Conservation (phyloP, 2,329 filamentous ascomycete species). For the Penicillium brasilianum region DNA sequence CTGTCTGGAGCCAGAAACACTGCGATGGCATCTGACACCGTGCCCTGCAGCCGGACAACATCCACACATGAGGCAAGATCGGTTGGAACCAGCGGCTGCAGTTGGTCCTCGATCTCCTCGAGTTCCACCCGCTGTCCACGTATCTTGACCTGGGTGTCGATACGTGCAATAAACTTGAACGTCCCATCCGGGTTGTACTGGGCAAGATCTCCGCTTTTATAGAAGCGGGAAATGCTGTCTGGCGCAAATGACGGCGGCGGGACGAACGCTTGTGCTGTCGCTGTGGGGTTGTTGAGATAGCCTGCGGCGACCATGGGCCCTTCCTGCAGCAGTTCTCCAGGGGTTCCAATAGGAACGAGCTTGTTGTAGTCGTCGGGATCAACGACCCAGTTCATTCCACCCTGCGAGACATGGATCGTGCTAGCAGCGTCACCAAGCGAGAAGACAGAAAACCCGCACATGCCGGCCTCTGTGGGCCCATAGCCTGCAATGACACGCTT, state of each 20-base stretch:
- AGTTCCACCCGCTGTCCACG: constrained; percentile 37
- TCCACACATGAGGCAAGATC: not conserved
- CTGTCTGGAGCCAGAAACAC: too few species aligned
- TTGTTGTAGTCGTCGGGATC: not conserved
- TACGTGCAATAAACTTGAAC: constrained; percentile 30
- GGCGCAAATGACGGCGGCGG: not conserved
- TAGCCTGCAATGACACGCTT: not conserved
- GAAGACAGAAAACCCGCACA: constrained; percentile 1
- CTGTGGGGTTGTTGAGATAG: not conserved
- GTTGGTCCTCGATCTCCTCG: constrained; percentile 34
- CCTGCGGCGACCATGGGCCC: not conserved
- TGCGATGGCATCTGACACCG: too few species aligned
- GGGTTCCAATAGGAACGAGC: not conserved
- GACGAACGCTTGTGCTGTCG: not conserved
- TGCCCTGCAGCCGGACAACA: not conserved
- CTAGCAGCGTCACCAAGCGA: not conserved
- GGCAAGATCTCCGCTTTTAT: constrained; percentile 38
- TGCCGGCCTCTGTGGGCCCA: not conserved
- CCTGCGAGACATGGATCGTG: not conserved
- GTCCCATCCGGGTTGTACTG: constrained; percentile 30
- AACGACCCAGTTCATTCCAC: not conserved
- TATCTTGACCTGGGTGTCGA: constrained; percentile 38
- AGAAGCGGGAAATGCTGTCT: constrained; percentile 18
- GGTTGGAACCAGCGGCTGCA: constrained; percentile 11
- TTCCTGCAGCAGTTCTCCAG: not conserved